A percentile compares a stretch with the other conserved stretches of the same genome.
Conservation (phyloP, 371 early-diverging fungal species). For the Phascolomyces articulosus region DNA sequence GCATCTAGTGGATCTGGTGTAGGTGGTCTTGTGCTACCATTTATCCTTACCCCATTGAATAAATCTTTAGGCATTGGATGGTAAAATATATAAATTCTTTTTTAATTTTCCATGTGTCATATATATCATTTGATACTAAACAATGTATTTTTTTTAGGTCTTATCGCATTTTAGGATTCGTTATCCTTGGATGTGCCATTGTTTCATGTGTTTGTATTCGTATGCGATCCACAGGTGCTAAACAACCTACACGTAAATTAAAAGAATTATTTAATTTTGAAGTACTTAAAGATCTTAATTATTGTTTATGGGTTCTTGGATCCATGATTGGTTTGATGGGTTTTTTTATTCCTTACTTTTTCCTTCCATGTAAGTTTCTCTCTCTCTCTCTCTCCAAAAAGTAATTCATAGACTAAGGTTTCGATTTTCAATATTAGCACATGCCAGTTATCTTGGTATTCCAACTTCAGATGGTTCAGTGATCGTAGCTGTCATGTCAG, state of each 20-base stretch:
- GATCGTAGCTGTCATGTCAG: constrained; percentile 30
- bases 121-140: too few species aligned
- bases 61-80: constrained; percentile 48
- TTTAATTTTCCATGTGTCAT: not conserved
- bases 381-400: too few species aligned
- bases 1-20: constrained; percentile 73
- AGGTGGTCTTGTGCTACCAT: constrained; percentile 69
- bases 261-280: constrained; percentile 36
- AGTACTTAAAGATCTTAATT: constrained; percentile 37
- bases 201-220: constrained; percentile 33
- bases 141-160: constrained; percentile 8
- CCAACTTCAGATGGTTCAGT: constrained; percentile 13
- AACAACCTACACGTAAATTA: constrained; percentile 13
- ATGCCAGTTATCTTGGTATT: constrained; percentile 16
- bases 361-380: constrained; percentile 30
- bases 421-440: too few species aligned
- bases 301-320: constrained; percentile 30
- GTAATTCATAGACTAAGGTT: too few species aligned
- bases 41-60: constrained; percentile 56
- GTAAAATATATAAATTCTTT: too few species aligned
- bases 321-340: constrained; percentile 37
- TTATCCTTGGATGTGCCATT: constrained; percentile 32
- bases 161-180: constrained; percentile 43
- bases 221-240: constrained; percentile 15
- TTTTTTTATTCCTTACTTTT: constrained; percentile 56